Percentiles rank a stretch among this genome's conserved stretches.
These are phyloP conservation scores for Phytophthora aleatoria DNA, from an alignment of 352 stramenopile species.

Conservation along the genomic window DNA sequence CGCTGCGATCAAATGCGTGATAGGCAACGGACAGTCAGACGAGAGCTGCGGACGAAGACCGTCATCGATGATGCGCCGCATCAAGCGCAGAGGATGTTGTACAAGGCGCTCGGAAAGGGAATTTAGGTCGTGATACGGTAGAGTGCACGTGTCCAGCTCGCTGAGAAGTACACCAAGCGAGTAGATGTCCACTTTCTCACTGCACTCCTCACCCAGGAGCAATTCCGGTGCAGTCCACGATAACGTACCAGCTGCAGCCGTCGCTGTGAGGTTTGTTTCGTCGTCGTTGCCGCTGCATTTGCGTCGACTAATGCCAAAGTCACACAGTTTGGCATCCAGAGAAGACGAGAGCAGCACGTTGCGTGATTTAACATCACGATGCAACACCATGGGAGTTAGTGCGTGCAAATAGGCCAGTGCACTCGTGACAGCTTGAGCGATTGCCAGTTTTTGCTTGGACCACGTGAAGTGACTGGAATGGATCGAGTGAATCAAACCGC, in stretches of 20 bases:
- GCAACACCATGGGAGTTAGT: constrained; percentile 76
- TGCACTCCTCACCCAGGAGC: constrained; percentile 69
- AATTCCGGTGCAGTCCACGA: constrained; percentile 70
- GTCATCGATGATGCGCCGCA: constrained; percentile 67
- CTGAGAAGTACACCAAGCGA: constrained; percentile 75
- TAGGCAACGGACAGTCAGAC: constrained; percentile 54
- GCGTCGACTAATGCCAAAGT: constrained; percentile 61
- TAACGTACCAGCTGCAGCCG: constrained; percentile 56
- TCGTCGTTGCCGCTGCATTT: constrained; percentile 48
- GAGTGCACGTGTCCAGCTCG: constrained; percentile 73
- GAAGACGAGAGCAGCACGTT: constrained; percentile 77
- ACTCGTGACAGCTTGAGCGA: constrained; percentile 59
- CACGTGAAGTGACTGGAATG: constrained; percentile 50
- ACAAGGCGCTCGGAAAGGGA: constrained; percentile 48
- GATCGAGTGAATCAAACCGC: constrained; percentile 21
- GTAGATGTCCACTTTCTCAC: constrained; percentile 81
- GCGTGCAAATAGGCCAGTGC: constrained; percentile 85
- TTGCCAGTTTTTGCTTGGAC: constrained; percentile 53
- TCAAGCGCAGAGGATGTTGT: constrained; percentile 58
- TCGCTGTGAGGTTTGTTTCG: constrained; percentile 56
- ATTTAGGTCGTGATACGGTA: constrained; percentile 67
- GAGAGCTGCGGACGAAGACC: constrained; percentile 60
- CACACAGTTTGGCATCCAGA: constrained; percentile 60
- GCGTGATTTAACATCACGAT: constrained; percentile 89
- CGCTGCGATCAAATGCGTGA: constrained; percentile 57